phyloP scores from a whole-genome alignment of 2,329 filamentous ascomycete species.

The Neodidymelliopsis sp. region DNA sequence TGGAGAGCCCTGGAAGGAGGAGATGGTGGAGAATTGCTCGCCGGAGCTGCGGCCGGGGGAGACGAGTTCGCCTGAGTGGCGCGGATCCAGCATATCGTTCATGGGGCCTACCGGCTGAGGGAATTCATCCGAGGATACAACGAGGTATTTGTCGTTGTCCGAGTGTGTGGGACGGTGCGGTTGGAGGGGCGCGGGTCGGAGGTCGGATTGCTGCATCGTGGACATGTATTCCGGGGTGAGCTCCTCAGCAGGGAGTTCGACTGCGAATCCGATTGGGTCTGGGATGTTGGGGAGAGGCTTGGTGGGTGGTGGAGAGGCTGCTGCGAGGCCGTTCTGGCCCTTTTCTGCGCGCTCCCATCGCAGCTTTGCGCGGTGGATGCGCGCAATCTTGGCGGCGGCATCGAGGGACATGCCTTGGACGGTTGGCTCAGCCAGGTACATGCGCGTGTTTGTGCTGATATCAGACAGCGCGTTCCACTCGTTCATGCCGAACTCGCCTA shows the following conservation, averaged over 20 bases:
- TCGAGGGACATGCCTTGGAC: constrained; percentile 80
- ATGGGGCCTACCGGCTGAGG: constrained; percentile 55
- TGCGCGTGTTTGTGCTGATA: constrained; percentile 89
- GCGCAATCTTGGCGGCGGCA: constrained; percentile 80
- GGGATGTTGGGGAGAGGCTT: constrained; percentile 46
- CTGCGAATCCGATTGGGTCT: constrained; percentile 56
- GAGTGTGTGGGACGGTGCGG: constrained; percentile 29
- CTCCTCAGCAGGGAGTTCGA: constrained; percentile 67
- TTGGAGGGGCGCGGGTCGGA: constrained; percentile 49
- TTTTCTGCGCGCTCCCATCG: constrained; percentile 64
- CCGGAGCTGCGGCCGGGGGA: constrained; percentile 50
- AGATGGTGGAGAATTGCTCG: constrained; percentile 38
- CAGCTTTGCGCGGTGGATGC: constrained; percentile 78
- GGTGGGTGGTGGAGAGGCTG: constrained; percentile 35
- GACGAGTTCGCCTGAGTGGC: constrained; percentile 70
- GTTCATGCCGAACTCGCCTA: constrained; percentile 98
- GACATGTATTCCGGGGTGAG: constrained; percentile 49
- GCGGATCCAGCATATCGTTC: constrained; percentile 32
- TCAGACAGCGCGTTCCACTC: constrained; percentile 95
- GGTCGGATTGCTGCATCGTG: constrained; percentile 30
- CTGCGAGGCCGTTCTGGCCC: constrained; percentile 35
- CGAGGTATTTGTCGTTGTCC: constrained; percentile 61
- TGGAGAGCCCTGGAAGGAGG: constrained; percentile 37
- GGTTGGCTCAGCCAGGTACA: constrained; percentile 76
- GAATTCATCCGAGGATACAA: constrained; percentile 65